Conservation (phyloP, 1,284 basidiomycete species). For the Inonotus obliquus region DNA sequence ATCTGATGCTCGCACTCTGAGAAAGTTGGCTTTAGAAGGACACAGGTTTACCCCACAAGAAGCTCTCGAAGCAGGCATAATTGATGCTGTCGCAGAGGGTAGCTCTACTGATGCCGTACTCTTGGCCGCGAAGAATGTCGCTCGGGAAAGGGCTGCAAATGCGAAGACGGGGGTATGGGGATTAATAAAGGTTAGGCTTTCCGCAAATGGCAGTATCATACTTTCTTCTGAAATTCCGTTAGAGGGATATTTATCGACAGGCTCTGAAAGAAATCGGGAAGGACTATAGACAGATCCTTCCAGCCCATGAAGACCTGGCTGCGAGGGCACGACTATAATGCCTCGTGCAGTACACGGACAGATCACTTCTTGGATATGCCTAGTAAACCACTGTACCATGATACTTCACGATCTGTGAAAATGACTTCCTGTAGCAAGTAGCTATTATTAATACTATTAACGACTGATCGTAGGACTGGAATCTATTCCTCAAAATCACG, state of each 20-base stretch:
- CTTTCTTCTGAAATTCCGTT: not conserved
- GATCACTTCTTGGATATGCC: not conserved
- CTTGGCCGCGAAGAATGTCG: slow-evolving; percentile 33
- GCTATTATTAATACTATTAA: no score
- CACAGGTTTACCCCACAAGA: slow-evolving; percentile 78
- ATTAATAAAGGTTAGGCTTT: slow-evolving; percentile 38
- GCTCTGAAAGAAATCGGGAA: slow-evolving; percentile 12
- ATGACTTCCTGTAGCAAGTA: not conserved
- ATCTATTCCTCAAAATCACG: not conserved
- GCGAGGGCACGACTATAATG: slow-evolving; percentile 8
- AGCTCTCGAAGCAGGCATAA: slow-evolving; percentile 60
- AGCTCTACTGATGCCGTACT: slow-evolving; percentile 55
- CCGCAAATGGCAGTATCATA: not conserved
- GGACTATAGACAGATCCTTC: slow-evolving; percentile 12
- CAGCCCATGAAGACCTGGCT: slow-evolving; percentile 7
- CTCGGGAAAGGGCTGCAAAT: slow-evolving; percentile 31
- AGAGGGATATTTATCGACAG: slow-evolving; percentile 11
- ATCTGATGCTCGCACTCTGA: slow-evolving; percentile 52
- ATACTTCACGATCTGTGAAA: not conserved
- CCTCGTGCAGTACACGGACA: not conserved
- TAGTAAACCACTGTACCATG: not conserved
- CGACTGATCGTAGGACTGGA: not conserved
- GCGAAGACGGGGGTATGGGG: slow-evolving; percentile 42
- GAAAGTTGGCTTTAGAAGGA: slow-evolving; percentile 80
- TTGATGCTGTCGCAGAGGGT: slow-evolving; percentile 67